phyloP scores from a whole-genome alignment of 2,329 filamentous ascomycete genomes.

The Colletotrichum viniferum region DNA sequence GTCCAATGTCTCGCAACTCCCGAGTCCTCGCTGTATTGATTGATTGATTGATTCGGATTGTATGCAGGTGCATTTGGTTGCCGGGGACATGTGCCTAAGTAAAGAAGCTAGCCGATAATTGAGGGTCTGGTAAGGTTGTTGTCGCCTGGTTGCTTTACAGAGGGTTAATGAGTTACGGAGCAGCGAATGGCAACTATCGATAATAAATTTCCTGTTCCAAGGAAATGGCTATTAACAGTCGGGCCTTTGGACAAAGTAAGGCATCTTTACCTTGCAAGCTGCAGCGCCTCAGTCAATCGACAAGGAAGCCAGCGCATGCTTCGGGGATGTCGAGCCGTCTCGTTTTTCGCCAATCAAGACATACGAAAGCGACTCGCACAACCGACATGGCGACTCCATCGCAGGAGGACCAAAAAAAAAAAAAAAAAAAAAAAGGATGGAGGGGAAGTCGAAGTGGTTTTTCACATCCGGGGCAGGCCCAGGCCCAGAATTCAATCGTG shows the following conservation, averaged over 20 bases:
- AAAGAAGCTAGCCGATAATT: background rate
- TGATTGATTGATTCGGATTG: background rate
- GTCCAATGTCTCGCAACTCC: background rate
- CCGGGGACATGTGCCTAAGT: background rate
- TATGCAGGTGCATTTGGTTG: background rate
- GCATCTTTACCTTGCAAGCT: background rate
- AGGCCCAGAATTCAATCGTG: background rate
- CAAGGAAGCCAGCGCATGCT: background rate
- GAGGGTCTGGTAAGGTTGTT: background rate
- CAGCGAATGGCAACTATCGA: background rate
- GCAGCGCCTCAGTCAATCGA: background rate
- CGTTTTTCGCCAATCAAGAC: background rate
- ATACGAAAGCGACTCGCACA: background rate
- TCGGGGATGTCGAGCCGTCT: background rate
- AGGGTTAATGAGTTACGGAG: background rate
- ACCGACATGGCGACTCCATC: background rate
- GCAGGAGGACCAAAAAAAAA: background rate
- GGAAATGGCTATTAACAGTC: background rate
- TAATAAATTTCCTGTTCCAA: slow-evolving; percentile 8
- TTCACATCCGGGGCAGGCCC: background rate
- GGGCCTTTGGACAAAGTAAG: slow-evolving; percentile 10
- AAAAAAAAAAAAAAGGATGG: background rate
- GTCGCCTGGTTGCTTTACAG: background rate
- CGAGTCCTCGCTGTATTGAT: background rate
- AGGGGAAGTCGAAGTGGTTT: background rate